Conservation (phyloP, 2,329 filamentous ascomycete species). For the Fusarium beomiforme region DNA sequence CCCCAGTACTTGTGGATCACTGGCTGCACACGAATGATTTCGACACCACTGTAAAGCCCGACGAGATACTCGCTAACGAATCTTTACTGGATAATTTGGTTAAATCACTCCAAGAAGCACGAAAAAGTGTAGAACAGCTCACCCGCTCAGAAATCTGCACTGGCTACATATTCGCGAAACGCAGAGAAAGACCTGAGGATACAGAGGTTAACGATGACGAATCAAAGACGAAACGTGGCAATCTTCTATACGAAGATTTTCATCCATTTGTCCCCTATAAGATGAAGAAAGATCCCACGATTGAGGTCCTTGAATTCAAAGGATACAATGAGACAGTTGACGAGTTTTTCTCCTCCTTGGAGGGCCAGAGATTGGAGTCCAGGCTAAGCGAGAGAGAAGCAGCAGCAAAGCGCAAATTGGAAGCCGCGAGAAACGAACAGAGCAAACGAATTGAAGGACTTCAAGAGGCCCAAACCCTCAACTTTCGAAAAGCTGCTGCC, state of each 20-base stretch:
- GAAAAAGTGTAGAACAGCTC: slow-evolving; percentile 74
- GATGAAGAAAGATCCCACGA: slow-evolving; percentile 72
- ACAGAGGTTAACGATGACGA: slow-evolving; percentile 48
- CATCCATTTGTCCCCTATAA: slow-evolving; percentile 90
- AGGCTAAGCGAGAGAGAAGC: slow-evolving; percentile 83
- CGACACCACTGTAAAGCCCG: slow-evolving; percentile 73
- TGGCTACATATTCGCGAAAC: slow-evolving; percentile 89
- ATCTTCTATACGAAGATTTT: slow-evolving; percentile 89
- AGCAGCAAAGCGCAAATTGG: slow-evolving; percentile 82
- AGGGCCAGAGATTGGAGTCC: slow-evolving; percentile 91
- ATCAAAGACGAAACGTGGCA: slow-evolving; percentile 51
- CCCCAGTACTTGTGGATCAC: slow-evolving; percentile 89
- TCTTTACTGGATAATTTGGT: slow-evolving; percentile 73
- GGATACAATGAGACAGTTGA: slow-evolving; percentile 95
- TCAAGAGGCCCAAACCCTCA: slow-evolving; percentile 81
- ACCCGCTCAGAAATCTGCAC: slow-evolving; percentile 72
- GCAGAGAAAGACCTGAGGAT: slow-evolving; percentile 49
- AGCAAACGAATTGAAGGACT: slow-evolving; percentile 85
- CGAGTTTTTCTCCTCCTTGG: slow-evolving; percentile 96
- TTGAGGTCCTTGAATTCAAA: slow-evolving; percentile 78
- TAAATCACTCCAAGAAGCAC: slow-evolving; percentile 74
- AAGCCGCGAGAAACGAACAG: slow-evolving; percentile 86
- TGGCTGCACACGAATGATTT: slow-evolving; percentile 76
- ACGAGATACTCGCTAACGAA: slow-evolving; percentile 75
- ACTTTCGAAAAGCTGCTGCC: slow-evolving; percentile 87